A percentile compares a stretch with the other conserved stretches of the same genome.
Evolutionary conservation across 768 basidiomycete species (phyloP).

Genomic region (Russula lepida): DNA sequence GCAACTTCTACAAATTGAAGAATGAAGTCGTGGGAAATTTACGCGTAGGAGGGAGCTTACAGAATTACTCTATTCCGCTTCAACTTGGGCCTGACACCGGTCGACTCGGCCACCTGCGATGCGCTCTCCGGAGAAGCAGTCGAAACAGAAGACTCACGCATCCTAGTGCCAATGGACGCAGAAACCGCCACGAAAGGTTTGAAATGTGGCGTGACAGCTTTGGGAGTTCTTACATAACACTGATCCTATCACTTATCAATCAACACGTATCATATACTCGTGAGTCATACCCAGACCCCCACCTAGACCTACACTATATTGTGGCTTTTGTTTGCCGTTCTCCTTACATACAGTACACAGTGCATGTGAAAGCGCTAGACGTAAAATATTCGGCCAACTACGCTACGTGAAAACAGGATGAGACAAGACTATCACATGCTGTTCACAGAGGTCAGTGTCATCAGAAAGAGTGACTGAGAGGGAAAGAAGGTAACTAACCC

Average conservation of each 20-base stretch:
- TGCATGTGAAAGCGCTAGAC: too few species aligned
- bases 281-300: background rate
- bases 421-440: slow-evolving; percentile 9
- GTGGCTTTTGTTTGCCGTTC: background rate
- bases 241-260: background rate
- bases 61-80: slow-evolving; percentile 23
- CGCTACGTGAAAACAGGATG: background rate
- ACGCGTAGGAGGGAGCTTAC: slow-evolving; percentile 10
- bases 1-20: slow-evolving; percentile 15
- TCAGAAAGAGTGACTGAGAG: background rate
- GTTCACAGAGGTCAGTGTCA: background rate
- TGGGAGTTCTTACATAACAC: background rate
- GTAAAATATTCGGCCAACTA: too few species aligned
- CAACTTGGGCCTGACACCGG: slow-evolving; percentile 9
- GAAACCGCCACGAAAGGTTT: background rate
- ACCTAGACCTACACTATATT: too few species aligned
- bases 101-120: background rate
- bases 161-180: background rate
- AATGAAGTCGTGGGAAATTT: background rate
- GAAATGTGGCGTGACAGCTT: background rate
- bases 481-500: slow-evolving; percentile 42
- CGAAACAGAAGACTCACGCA: slow-evolving; percentile 12
- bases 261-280: background rate
- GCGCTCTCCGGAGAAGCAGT: slow-evolving; percentile 12
- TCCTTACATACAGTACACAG: background rate